Evolutionary conservation across 139 green algal genomes (phyloP).

Genomic region (Ulvella scutata): DNA sequence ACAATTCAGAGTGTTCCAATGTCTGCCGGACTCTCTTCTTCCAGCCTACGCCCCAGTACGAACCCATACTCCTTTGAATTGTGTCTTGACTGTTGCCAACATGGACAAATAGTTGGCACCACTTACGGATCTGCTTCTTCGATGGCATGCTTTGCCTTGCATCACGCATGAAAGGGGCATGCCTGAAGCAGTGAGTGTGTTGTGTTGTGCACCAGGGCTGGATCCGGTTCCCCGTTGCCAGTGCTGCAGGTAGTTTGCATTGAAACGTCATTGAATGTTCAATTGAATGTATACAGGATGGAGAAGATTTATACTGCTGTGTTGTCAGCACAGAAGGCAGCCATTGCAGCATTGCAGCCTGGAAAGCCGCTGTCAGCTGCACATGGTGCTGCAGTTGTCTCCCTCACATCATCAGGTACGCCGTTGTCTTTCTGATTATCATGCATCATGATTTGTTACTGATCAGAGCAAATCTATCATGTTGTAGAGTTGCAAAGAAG

Average conservation of each 20-base stretch:
- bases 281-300: slow-evolving; percentile 21
- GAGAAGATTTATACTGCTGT: slow-evolving; percentile 19
- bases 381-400: slow-evolving; percentile 47
- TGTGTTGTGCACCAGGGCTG: neutral
- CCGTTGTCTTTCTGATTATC: neutral
- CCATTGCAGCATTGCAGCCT: slow-evolving; percentile 49
- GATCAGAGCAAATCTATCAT: neutral
- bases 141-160: no score
- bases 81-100: no score
- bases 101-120: no score
- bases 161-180: no score
- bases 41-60: slow-evolving; percentile 36
- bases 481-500: neutral
- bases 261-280: slow-evolving; percentile 58
- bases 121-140: no score
- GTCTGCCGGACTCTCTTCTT: slow-evolving; percentile 80
- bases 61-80: no score
- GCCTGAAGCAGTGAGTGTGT: slow-evolving; percentile 32
- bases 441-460: neutral
- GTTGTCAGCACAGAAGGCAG: slow-evolving; percentile 52
- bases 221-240: neutral
- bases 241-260: neutral
- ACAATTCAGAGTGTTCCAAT: slow-evolving; percentile 89
- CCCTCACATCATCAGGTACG: slow-evolving; percentile 20
- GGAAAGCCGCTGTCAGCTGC: slow-evolving; percentile 43